Evolutionary conservation across 2,329 filamentous ascomycete genomes (phyloP), one percentile per base, ranked within the genome.

Genomic region (Elsinoe ampelina): DNA sequence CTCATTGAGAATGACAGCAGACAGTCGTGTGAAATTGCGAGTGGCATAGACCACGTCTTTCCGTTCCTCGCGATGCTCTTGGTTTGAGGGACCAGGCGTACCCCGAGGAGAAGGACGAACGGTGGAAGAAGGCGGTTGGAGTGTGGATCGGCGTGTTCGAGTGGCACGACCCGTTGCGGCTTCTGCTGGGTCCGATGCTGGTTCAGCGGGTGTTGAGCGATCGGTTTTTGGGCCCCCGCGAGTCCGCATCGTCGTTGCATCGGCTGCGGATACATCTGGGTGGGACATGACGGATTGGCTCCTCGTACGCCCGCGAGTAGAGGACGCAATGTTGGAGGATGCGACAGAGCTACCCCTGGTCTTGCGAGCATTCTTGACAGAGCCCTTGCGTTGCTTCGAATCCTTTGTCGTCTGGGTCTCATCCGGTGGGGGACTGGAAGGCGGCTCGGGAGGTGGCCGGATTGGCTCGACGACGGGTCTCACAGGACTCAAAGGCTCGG

Each of bases 251-350:
- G 71, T 71, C 12, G 72, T 71, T 22, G 68, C 71, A 52, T 74
- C 60, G 12, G 66, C 62, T 2, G 68, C 67, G 34, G 72, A 58
- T 0, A 70, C 72, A 20, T 75, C 74, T 3, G 71, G 70, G 43
- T 74, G 72, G 1, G 75, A 77, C 12, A 72, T 64, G 43, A 77
- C 68, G 11, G 76, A 78, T 35, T 74, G 74, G 61, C 76, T 78
- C 51, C 76, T 68, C 48, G 75, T 77, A 11, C 73, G 69, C 47
- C 70, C 71, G 58, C 72, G 71, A 22, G 68, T 62, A 13, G 74
- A 75, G 4, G 72, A 72, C 39, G 71, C 73, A 22, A 75, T 69
- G 54, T 71, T 71, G 12, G 75, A 77, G 12, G 76, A 77, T 20
- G 73, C 70, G 42, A 72, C 70, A 58, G 75, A 77, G 38, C 68